Evolutionary conservation across 345 rosid species (phyloP).

Genomic region (Linum trigynum): DNA sequence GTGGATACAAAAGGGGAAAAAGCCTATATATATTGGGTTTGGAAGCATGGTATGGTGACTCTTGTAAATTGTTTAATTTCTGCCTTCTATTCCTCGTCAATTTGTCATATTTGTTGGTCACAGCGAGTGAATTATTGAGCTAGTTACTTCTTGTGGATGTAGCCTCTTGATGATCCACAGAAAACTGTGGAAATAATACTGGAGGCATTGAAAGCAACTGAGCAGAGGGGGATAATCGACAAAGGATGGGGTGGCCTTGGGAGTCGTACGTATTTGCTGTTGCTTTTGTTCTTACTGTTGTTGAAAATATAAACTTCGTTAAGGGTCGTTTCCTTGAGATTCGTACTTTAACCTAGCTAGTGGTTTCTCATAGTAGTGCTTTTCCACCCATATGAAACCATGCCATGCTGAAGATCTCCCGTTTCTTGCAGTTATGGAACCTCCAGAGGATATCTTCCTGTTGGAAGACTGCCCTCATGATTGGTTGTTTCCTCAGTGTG

Average conservation of each 20-base stretch:
- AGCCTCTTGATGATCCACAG: constrained; percentile 93
- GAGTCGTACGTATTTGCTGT: constrained; percentile 41
- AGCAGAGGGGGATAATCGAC: constrained; percentile 88
- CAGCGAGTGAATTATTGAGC: constrained; percentile 6
- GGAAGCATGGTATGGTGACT: constrained; percentile 86
- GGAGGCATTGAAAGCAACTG: constrained; percentile 74
- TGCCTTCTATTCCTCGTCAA: background rate
- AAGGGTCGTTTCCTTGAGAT: too few relatives aligned
- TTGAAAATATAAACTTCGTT: background rate
- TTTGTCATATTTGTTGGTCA: background rate
- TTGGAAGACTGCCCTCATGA: constrained; percentile 95
- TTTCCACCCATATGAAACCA: background rate
- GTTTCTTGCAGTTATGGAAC: constrained; percentile 54
- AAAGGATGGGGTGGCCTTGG: constrained; percentile 98
- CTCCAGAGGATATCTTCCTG: constrained; percentile 59
- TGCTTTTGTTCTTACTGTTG: constrained; percentile 1
- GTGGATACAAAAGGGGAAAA: constrained; percentile 72
- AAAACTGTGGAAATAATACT: constrained; percentile 62
- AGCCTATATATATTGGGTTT: constrained; percentile 86
- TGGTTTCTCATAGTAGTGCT: too few relatives aligned
- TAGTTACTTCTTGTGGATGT: constrained; percentile 19
- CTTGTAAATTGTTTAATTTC: background rate
- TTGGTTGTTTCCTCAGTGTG: constrained; percentile 98
- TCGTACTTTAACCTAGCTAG: too few relatives aligned
- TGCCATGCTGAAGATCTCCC: constrained; percentile 10